Base-by-base conservation (phyloP, 2,329 filamentous ascomycete species). In the Acrodontium crateriforme region DNA sequence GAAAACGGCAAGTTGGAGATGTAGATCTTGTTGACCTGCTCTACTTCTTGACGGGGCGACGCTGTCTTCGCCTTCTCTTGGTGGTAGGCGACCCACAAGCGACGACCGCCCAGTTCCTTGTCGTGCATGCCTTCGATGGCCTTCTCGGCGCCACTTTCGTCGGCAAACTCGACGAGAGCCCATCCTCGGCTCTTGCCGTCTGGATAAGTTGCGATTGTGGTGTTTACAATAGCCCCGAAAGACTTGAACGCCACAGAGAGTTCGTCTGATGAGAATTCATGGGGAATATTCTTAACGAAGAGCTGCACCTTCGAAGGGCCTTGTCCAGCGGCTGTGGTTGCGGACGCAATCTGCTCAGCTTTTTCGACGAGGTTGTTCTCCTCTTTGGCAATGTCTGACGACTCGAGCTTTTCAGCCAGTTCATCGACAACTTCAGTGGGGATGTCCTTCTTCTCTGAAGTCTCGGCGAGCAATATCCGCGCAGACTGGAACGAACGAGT, bases 101-200 rank as follows among this genome's bases (percentile, higher is more conserved):
- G 65, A 35, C 76, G 72, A 31, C 76, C 77, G 50, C 76, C 69
- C 41, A 72, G 67, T 20, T 71, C 49, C 37, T 65, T 60, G 50
- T 70, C 60, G 47, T 81, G 60, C 52, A 72, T 62, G 27, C 61
- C 62, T 24, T 66, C 52, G 21, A 75, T 59, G 30, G 76, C 75
- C 9, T 56, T 46, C 10, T 58, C 54, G 12, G 77, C 75, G 29
- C 61, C 52, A 9, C 67, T 57, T 21, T 65, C 34, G 15, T 50
- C 59, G 18, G 62, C 60, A 48, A 71, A 80, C 32, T 71, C 63
- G 33, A 80, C 54, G 48, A 77, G 80, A 29, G 63, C 77, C 47
- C 78, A 81, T 37, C 77, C 77, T 65, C 74, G 78, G 58, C 74
- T 78, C 38, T 78, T 44, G 13, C 75, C 74, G 34, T 69, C 61